Conservation (phyloP, 2,329 filamentous ascomycete genomes). For the Aspergillus texensis region DNA sequence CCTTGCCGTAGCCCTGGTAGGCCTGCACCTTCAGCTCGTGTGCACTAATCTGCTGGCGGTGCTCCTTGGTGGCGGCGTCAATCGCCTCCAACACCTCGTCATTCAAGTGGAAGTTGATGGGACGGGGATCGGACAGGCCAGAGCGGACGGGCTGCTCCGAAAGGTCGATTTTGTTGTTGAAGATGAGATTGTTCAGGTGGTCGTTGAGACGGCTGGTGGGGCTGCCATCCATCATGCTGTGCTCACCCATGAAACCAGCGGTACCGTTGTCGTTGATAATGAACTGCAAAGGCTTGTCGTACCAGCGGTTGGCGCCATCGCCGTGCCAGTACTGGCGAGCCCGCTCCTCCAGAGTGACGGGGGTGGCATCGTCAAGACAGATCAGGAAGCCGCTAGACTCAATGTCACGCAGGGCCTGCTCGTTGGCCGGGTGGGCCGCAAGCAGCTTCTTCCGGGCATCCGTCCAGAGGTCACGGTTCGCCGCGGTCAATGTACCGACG, state of each 20-base stretch:
- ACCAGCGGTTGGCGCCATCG: slow-evolving; percentile 94
- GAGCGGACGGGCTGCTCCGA: slow-evolving; percentile 76
- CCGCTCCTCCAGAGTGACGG: slow-evolving; percentile 92
- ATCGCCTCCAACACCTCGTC: slow-evolving; percentile 76
- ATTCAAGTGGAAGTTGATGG: slow-evolving; percentile 77
- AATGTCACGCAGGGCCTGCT: slow-evolving; percentile 74
- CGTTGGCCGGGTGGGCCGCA: slow-evolving; percentile 76
- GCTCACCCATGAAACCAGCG: slow-evolving; percentile 95
- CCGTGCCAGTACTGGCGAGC: slow-evolving; percentile 98
- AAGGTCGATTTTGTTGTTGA: slow-evolving; percentile 92
- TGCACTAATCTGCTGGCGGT: slow-evolving; percentile 76
- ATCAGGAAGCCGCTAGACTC: slow-evolving; percentile 89
- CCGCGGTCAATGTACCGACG: slow-evolving; percentile 82
- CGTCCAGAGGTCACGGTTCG: slow-evolving; percentile 93
- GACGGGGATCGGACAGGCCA: slow-evolving; percentile 76
- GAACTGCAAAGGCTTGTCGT: slow-evolving; percentile 96
- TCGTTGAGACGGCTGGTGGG: slow-evolving; percentile 96
- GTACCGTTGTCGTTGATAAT: slow-evolving; percentile 98
- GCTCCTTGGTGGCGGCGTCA: slow-evolving; percentile 75
- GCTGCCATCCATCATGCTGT: slow-evolving; percentile 99
- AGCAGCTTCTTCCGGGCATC: slow-evolving; percentile 78
- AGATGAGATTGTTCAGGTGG: slow-evolving; percentile 87
- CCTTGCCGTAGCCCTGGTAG: slow-evolving; percentile 97
- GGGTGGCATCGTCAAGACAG: slow-evolving; percentile 88
- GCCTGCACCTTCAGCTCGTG: slow-evolving; percentile 93